phyloP scores from a whole-genome alignment of 306 rosid genomes.

The Fragaria iinumae region DNA sequence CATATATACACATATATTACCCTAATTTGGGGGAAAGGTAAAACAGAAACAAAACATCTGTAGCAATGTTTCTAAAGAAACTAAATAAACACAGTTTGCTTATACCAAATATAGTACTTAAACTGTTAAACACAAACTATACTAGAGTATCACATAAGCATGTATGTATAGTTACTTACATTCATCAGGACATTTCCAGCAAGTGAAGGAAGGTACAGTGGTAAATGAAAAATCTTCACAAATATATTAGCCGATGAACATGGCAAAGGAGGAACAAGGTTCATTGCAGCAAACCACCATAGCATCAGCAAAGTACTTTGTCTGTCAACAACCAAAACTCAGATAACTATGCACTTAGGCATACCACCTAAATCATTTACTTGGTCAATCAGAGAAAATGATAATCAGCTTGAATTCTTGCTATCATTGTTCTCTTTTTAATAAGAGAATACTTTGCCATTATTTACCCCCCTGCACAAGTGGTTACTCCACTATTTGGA shows the following conservation, averaged over 20 bases:
- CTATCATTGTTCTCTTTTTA: not conserved
- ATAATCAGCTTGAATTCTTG: not conserved
- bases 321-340: not conserved
- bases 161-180: not conserved
- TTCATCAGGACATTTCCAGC: not conserved
- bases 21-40: too few species aligned
- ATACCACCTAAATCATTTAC: conserved; percentile 8
- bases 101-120: not conserved
- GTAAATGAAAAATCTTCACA: not conserved
- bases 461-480: conserved; percentile 19
- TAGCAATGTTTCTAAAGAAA: not conserved
- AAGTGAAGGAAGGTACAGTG: conserved; percentile 1
- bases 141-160: not conserved
- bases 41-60: not conserved
- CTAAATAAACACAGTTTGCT: not conserved
- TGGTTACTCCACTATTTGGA: conserved; percentile 44
- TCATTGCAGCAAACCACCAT: not conserved
- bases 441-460: not conserved
- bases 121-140: not conserved
- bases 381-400: not conserved
- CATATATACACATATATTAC: too few species aligned
- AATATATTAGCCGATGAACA: not conserved
- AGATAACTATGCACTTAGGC: not conserved
- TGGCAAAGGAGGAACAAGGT: not conserved
- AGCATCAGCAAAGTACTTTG: not conserved